Base-by-base conservation (phyloP, 306 rosid genomes). In the Castanospermum australe region DNA sequence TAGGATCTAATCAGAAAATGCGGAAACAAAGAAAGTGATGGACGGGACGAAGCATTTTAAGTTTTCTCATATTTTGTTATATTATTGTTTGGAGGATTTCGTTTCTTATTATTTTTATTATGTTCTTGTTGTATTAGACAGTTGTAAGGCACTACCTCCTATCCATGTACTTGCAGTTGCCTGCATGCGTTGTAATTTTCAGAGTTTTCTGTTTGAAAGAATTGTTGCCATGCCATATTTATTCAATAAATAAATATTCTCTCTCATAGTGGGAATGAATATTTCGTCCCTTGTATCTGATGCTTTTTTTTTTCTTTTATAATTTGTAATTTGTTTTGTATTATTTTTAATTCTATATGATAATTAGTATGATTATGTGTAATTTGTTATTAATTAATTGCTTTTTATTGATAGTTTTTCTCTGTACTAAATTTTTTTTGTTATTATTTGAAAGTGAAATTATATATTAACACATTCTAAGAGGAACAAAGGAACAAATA, bases 121-220 rank as follows among this genome's bases (percentile, higher is more conserved):
- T 65, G 50, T 59, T 54, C 44, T 3, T 71, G 56, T 72, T 78
- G 17, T 76, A 82, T 32, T 61, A 70, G 76, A 44, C 50, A 44
- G 65, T 68, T 83, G 79, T 64, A 54, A 44, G 79, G 86, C 64
- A 25, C 75, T 71, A 50, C 66, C 8, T 21, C 64, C 52, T 60
- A n/a, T n/a, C 14, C 56, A 52, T 42, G 68, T 48, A 76, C 54
- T 57, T 50, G 51, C 55, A 39, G 47, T 63, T 51, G 82, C 48
- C 50, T 75, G 25, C 44, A 62, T 76, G 70, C 18, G 44, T 63
- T 77, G 79, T 82, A 63, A 77, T 77, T 77, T 77, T 82, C 55
- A 52, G 63, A n/a, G 75, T 15, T 6, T 3, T 77, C 71, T 0
- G 59, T 52, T 62, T 76, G 44, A 6, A 3, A 2, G 25, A 17